Percentiles rank a stretch among this genome's conserved stretches.
phyloP scores from a whole-genome alignment of 2,329 filamentous ascomycete species.

The Thielaviopsis populi region DNA sequence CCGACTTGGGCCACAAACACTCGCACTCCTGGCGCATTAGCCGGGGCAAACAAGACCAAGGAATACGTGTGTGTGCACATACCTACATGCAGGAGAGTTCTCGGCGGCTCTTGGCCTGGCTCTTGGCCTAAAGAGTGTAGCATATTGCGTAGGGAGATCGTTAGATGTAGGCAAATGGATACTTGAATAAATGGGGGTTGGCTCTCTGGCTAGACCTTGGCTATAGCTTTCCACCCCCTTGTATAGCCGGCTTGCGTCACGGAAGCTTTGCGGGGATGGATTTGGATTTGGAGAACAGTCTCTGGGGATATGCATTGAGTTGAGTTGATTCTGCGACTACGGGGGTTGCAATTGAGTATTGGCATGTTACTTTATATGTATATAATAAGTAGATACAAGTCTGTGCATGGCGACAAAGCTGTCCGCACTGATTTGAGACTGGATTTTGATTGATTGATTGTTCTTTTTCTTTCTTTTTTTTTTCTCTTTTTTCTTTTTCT shows the following conservation, averaged over 20 bases:
- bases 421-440: not conserved
- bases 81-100: not conserved
- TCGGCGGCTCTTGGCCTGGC: not conserved
- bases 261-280: not conserved
- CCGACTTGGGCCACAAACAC: not conserved
- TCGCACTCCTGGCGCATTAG: too few relatives aligned
- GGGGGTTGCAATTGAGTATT: too few relatives aligned
- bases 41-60: not conserved
- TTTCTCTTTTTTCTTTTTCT: not conserved
- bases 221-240: too few relatives aligned
- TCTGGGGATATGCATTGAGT: not conserved
- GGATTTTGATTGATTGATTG: too few relatives aligned
- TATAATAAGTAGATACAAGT: not conserved
- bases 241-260: not conserved
- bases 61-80: not conserved
- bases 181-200: too few relatives aligned
- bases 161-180: too few relatives aligned
- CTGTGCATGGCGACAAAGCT: not conserved
- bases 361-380: too few relatives aligned
- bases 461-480: not conserved
- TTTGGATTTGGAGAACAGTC: not conserved
- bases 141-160: too few relatives aligned
- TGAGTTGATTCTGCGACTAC: not conserved
- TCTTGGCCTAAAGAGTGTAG: too few relatives aligned
- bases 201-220: too few relatives aligned